Evolutionary conservation across 495 filamentous ascomycete species (phyloP).

Genomic region (Massariosphaeria phaeospora): DNA sequence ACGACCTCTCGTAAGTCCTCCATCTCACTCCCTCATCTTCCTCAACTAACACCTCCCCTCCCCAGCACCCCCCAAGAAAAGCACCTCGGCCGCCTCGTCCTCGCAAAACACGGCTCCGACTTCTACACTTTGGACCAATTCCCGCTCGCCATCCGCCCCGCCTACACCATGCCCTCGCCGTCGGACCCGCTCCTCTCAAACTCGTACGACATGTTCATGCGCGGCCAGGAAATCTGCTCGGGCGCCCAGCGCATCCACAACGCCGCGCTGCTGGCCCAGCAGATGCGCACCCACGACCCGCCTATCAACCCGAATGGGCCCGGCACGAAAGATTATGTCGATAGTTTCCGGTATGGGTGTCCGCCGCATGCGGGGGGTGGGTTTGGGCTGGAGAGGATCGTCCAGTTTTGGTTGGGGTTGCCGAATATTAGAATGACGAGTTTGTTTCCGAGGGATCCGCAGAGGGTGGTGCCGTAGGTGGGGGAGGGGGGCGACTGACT

Average conservation of each 20-base stretch:
- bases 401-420: slow-evolving; percentile 80
- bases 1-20: slow-evolving; percentile 62
- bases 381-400: slow-evolving; percentile 81
- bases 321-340: slow-evolving; percentile 79
- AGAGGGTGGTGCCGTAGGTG: slow-evolving; percentile 64
- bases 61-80: slow-evolving; percentile 74
- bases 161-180: slow-evolving; percentile 82
- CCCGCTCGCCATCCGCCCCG: slow-evolving; percentile 76
- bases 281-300: slow-evolving; percentile 63
- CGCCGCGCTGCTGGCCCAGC: slow-evolving; percentile 60
- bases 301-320: slow-evolving; percentile 62
- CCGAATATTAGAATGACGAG: slow-evolving; percentile 74
- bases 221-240: slow-evolving; percentile 82
- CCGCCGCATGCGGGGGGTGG: slow-evolving; percentile 82
- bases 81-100: slow-evolving; percentile 77
- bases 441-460: slow-evolving; percentile 80
- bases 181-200: slow-evolving; percentile 60
- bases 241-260: slow-evolving; percentile 84
- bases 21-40: background rate
- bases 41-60: background rate
- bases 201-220: slow-evolving; percentile 92
- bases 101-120: slow-evolving; percentile 78
- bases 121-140: slow-evolving; percentile 93
- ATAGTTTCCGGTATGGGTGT: slow-evolving; percentile 72
- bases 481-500: background rate